phyloP scores from a whole-genome alignment of 192 early-diverging fungal species.

The Dissophora ornata region DNA sequence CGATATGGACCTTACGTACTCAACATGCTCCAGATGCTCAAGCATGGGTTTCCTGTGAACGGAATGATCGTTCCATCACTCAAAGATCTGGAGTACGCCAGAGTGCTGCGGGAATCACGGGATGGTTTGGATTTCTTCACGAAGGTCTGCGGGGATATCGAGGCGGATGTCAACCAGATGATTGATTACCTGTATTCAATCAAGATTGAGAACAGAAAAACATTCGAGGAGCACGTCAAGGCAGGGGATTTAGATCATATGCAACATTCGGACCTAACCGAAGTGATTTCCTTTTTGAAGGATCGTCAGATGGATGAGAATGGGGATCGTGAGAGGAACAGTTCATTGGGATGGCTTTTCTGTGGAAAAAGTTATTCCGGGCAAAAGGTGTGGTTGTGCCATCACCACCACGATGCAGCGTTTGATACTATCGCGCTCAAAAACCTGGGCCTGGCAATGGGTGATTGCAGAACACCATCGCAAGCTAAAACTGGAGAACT shows the following conservation, averaged over 20 bases:
- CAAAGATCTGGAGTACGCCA: background rate
- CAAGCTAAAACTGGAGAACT: too few species aligned
- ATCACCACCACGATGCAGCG: background rate
- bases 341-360: background rate
- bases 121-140: background rate
- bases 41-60: conserved; percentile 12
- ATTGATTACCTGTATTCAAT: conserved; percentile 1
- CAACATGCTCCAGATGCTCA: conserved; percentile 2
- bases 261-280: background rate
- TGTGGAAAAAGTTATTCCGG: background rate
- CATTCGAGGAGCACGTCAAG: conserved; percentile 3
- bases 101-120: background rate
- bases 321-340: background rate
- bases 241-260: background rate
- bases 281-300: conserved; percentile 6
- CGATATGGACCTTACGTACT: conserved; percentile 14
- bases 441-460: too few species aligned
- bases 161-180: background rate
- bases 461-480: too few species aligned
- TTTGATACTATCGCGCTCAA: background rate
- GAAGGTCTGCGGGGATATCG: conserved; percentile 3
- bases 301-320: background rate
- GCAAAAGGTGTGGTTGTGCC: conserved; percentile 3
- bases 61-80: background rate
- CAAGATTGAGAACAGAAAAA: background rate